phyloP scores from a whole-genome alignment of 352 stramenopile genomes.

The Phytophthora podocarpi region DNA sequence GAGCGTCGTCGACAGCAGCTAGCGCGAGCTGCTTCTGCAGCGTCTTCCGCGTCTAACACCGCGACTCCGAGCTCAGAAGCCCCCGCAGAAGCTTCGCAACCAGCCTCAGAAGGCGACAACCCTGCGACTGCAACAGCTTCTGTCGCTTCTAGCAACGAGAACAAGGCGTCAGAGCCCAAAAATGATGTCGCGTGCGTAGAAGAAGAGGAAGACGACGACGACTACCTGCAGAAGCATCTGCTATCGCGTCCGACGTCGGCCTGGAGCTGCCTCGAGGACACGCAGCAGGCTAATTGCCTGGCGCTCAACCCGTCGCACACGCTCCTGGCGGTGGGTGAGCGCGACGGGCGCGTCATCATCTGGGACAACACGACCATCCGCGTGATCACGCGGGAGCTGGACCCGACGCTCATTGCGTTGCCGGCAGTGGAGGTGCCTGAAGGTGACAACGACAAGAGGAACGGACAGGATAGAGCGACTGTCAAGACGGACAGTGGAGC shows the following conservation, averaged over 20 bases:
- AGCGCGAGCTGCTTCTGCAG: constrained; percentile 8
- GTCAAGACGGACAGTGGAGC: constrained; percentile 4
- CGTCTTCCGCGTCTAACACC: constrained; percentile 9
- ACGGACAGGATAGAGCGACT: neutral
- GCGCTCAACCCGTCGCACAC: constrained; percentile 66
- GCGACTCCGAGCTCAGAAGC: neutral
- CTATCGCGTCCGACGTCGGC: constrained; percentile 50
- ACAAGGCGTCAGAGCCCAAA: neutral
- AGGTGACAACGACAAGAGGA: neutral
- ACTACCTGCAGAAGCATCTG: constrained; percentile 66
- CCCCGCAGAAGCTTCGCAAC: constrained; percentile 9
- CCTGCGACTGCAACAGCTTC: neutral
- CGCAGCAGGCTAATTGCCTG: constrained; percentile 76
- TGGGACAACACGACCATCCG: constrained; percentile 86
- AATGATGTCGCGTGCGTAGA: constrained; percentile 18
- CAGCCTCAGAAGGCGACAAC: neutral
- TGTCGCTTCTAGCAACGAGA: neutral
- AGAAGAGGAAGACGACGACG: constrained; percentile 47
- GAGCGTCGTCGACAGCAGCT: constrained; percentile 35
- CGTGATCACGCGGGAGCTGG: constrained; percentile 79
- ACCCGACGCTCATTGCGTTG: constrained; percentile 67
- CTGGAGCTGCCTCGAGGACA: constrained; percentile 76
- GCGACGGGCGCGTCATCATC: constrained; percentile 78
- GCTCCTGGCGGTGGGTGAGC: constrained; percentile 77
- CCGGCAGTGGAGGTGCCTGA: constrained; percentile 24